Base-by-base conservation (phyloP, 805 yeast genomes). In the Nakazawaea ambrosiae region DNA sequence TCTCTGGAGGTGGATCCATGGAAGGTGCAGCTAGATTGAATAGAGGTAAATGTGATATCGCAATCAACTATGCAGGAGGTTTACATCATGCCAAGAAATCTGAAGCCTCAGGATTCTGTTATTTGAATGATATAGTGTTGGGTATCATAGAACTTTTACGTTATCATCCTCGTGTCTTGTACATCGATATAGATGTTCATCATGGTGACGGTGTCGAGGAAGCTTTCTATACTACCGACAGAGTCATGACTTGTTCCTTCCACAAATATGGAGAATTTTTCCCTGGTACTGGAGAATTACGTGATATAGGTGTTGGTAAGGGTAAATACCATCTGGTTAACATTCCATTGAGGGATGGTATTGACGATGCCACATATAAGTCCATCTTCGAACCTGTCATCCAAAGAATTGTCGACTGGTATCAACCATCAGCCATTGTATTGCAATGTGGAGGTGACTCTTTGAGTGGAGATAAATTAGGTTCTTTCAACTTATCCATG, bases 371-470 rank as follows among this genome's bases (percentile, higher is more conserved):
- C 26, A 75, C 85, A 18, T 82, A 80, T 57, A 84, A 80, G 61
- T 78, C 92, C 14, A 75, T 92, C 33, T 80, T 94, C 49, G 96
- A 88, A 57, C 97, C 97, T 3, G 73, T 88, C 29, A 83, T 94
- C 45, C 70, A 78, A 31, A 76, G 79, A 41, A 73, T 79, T 45
- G 73, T 79, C 66, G 86, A 79, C 47, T 80, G 86, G 83, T 92
- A 83, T 61, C 95, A 85, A 60, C 99, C 99, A 2, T 78, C 94
- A 7, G 97, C 95, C 0, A 82, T 92, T 44, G 96, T 92, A n/a
- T 75, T 89, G 46, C 99, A 92, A 61, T 88, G 97, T 66, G 99
- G 99, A 33, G 98, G 97, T 20, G 99, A 92, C 58, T 89, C 97
- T 2, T 68, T 92, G 36, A 87, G 95, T 28, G 96, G 97, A 29